Percentiles rank a stretch among this genome's conserved stretches.
Conservation (phyloP, 768 basidiomycete species). For the Suillus hirtellus region DNA sequence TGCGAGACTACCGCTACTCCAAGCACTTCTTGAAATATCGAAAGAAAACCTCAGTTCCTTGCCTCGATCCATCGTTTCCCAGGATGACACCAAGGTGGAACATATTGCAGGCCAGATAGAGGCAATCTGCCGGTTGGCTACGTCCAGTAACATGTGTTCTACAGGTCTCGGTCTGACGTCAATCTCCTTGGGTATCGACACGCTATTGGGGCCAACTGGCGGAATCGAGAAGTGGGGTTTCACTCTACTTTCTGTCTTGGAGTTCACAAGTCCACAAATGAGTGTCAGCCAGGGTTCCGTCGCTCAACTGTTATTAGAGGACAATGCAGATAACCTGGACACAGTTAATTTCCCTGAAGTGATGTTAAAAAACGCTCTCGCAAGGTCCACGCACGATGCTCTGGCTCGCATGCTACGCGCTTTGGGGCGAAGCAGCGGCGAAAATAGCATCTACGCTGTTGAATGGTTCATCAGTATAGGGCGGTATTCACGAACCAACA, state of each 20-base stretch:
- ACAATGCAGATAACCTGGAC: slow-evolving; percentile 37
- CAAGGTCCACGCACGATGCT: slow-evolving; percentile 49
- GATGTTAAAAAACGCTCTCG: slow-evolving; percentile 54
- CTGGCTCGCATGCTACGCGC: slow-evolving; percentile 73
- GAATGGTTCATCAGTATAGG: slow-evolving; percentile 77
- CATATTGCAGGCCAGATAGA: slow-evolving; percentile 68
- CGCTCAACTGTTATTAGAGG: slow-evolving; percentile 59
- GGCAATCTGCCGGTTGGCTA: slow-evolving; percentile 60
- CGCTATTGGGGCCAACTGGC: slow-evolving; percentile 76
- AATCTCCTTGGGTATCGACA: slow-evolving; percentile 55
- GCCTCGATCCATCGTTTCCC: slow-evolving; percentile 68
- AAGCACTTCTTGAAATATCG: slow-evolving; percentile 62
- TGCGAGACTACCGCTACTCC: slow-evolving; percentile 47
- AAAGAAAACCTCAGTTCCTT: slow-evolving; percentile 65
- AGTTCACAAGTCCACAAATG: slow-evolving; percentile 61
- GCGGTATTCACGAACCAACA: slow-evolving; percentile 41
- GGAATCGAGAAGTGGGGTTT: slow-evolving; percentile 93
- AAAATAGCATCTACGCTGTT: slow-evolving; percentile 70
- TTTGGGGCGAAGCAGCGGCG: slow-evolving; percentile 68
- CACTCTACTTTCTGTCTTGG: slow-evolving; percentile 78
- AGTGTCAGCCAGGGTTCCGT: slow-evolving; percentile 47
- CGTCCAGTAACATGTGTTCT: slow-evolving; percentile 16
- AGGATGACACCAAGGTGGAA: slow-evolving; percentile 72
- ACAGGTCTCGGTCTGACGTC: slow-evolving; percentile 34
- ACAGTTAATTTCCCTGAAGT: slow-evolving; percentile 57